These are phyloP conservation scores for Coffea eugenioides DNA, from an alignment of 257 asterid genomes.

Conservation along the genomic window DNA sequence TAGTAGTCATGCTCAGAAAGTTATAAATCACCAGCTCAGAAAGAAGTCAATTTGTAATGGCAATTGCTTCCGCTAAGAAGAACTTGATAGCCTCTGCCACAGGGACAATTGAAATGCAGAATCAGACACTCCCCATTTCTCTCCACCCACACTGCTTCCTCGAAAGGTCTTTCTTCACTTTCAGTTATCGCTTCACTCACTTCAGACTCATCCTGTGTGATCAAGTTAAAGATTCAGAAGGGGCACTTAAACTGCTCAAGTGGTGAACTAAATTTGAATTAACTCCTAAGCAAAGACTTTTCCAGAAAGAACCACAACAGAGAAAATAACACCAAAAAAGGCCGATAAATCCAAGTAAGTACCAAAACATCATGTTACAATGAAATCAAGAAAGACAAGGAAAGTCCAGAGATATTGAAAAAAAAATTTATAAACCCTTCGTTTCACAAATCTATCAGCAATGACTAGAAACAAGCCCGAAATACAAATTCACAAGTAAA, in stretches of 20 bases:
- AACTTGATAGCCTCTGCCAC: conserved; percentile 24
- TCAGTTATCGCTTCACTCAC: background rate
- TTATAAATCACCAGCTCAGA: background rate
- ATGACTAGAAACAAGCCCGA: background rate
- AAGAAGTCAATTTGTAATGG: conserved; percentile 22
- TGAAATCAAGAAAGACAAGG: background rate
- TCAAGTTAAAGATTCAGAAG: background rate
- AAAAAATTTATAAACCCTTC: too few species aligned
- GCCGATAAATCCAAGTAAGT: background rate
- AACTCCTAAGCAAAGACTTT: background rate
- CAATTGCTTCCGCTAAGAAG: conserved; percentile 25
- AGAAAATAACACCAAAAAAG: background rate
- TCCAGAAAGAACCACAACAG: background rate
- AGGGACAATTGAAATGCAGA: conserved; percentile 28
- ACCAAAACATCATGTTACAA: background rate
- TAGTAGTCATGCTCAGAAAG: background rate
- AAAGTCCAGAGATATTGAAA: background rate
- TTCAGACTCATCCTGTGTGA: conserved; percentile 5
- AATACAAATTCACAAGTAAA: background rate
- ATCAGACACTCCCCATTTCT: conserved; percentile 20
- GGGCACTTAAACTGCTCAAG: too few species aligned
- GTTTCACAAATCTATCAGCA: background rate
- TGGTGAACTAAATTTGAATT: too few species aligned
- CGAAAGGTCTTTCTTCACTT: background rate
- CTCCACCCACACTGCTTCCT: conserved; percentile 27